These are phyloP conservation scores for Fusarium sp. DNA, from an alignment of 2,329 filamentous ascomycete genomes.

Conservation along the genomic window DNA sequence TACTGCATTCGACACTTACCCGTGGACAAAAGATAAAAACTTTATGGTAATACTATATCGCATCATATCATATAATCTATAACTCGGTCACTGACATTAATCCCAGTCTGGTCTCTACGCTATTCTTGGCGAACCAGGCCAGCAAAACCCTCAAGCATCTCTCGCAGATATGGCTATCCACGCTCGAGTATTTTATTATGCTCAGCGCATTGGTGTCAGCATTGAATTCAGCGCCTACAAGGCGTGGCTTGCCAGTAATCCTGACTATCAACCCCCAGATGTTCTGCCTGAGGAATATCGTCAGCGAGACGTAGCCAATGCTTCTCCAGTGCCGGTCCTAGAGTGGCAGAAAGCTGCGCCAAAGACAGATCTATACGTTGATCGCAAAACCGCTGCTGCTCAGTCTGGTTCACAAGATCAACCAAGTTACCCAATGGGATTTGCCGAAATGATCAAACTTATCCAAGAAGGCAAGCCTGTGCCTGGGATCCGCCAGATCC, in stretches of 20 bases:
- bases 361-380: constrained; percentile 57
- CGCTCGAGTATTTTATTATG: constrained; percentile 74
- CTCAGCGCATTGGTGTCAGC: constrained; percentile 56
- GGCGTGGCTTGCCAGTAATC: constrained; percentile 61
- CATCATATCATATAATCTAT: neutral
- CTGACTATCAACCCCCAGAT: constrained; percentile 47
- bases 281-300: constrained; percentile 49
- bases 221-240: constrained; percentile 76
- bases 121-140: constrained; percentile 66
- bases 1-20: constrained; percentile 70
- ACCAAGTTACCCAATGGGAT: constrained; percentile 81
- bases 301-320: constrained; percentile 9
- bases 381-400: constrained; percentile 45
- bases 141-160: constrained; percentile 55
- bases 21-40: constrained; percentile 72
- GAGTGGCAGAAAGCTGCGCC: constrained; percentile 62
- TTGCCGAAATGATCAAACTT: constrained; percentile 85
- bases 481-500: constrained; percentile 87
- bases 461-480: constrained; percentile 85
- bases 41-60: constrained; percentile 64
- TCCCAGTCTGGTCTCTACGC: constrained; percentile 66
- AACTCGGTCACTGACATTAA: neutral
- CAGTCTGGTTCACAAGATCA: constrained; percentile 48
- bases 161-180: constrained; percentile 69
- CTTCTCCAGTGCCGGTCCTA: constrained; percentile 33